A percentile compares a stretch with the other conserved stretches of the same genome.
phyloP scores from a whole-genome alignment of 2,329 filamentous ascomycete species.

The Hypoxylon sp. region DNA sequence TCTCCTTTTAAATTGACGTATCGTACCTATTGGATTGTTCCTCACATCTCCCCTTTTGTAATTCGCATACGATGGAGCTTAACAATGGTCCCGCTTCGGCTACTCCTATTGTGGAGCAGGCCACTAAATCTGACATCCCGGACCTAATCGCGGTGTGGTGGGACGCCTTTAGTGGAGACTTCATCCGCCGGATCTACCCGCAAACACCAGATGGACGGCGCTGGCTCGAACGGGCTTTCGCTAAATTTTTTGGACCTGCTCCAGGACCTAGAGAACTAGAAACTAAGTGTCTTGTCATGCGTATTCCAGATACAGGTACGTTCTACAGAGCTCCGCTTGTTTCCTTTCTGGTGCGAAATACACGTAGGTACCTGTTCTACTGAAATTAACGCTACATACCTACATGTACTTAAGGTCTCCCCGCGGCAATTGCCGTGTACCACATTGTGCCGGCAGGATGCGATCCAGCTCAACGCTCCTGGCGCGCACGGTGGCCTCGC shows the following conservation, averaged over 20 bases:
- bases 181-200: slow-evolving; percentile 33
- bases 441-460: slow-evolving; percentile 24
- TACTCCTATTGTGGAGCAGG: slow-evolving; percentile 22
- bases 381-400: no score
- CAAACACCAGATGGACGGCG: slow-evolving; percentile 24
- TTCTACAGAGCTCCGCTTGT: no score
- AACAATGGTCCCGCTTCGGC: not conserved
- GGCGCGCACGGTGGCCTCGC: slow-evolving; percentile 25
- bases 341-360: no score
- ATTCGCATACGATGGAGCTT: not conserved
- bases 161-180: slow-evolving; percentile 26
- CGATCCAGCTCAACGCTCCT: slow-evolving; percentile 20
- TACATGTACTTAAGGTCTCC: no score
- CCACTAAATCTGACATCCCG: slow-evolving; percentile 32
- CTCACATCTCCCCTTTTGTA: not conserved
- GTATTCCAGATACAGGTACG: slow-evolving; percentile 21
- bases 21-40: not conserved
- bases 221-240: slow-evolving; percentile 37
- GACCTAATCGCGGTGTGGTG: slow-evolving; percentile 32
- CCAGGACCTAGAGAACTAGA: not conserved
- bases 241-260: slow-evolving; percentile 2
- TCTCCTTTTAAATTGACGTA: not conserved
- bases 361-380: no score
- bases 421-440: slow-evolving; percentile 35
- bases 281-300: slow-evolving; percentile 24